phyloP scores from a whole-genome alignment of 148 eudicot species.

The Chenopodium quinoa region DNA sequence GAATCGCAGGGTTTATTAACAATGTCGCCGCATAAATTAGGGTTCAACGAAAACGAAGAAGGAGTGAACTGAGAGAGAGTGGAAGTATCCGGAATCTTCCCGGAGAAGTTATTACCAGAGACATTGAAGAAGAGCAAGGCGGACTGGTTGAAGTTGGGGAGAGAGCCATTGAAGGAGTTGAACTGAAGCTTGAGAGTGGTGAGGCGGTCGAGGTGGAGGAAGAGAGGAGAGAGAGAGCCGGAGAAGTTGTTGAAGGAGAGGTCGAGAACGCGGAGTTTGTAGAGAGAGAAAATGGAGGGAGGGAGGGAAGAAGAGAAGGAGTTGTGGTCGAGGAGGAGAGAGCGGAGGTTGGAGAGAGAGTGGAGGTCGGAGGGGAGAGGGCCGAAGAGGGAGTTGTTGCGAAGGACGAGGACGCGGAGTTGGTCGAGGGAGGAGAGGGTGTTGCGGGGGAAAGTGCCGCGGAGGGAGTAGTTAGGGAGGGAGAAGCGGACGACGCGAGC shows the following conservation, averaged over 20 bases:
- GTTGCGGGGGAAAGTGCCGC: slow-evolving; percentile 53
- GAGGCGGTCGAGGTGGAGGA: slow-evolving; percentile 47
- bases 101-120: slow-evolving; percentile 59
- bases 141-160: slow-evolving; percentile 67
- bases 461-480: slow-evolving; percentile 38
- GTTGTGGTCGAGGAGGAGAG: slow-evolving; percentile 53
- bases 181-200: slow-evolving; percentile 49
- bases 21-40: slow-evolving; percentile 61
- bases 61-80: slow-evolving; percentile 38
- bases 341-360: slow-evolving; percentile 48
- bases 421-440: slow-evolving; percentile 51
- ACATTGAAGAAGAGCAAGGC: slow-evolving; percentile 44
- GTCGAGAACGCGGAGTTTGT: slow-evolving; percentile 49
- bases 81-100: slow-evolving; percentile 51
- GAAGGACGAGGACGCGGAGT: slow-evolving; percentile 64
- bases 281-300: slow-evolving; percentile 35
- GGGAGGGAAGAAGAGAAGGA: slow-evolving; percentile 54
- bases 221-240: slow-evolving; percentile 38
- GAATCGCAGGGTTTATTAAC: slow-evolving; percentile 45
- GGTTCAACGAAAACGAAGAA: slow-evolving; percentile 46
- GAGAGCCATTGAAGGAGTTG: slow-evolving; percentile 47
- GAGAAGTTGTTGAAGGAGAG: slow-evolving; percentile 60
- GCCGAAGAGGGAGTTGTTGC: slow-evolving; percentile 71
- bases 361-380: slow-evolving; percentile 68
- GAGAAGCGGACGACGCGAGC: slow-evolving; percentile 50